phyloP scores from a whole-genome alignment of 331 rosid species.

The Malus hybrid region DNA sequence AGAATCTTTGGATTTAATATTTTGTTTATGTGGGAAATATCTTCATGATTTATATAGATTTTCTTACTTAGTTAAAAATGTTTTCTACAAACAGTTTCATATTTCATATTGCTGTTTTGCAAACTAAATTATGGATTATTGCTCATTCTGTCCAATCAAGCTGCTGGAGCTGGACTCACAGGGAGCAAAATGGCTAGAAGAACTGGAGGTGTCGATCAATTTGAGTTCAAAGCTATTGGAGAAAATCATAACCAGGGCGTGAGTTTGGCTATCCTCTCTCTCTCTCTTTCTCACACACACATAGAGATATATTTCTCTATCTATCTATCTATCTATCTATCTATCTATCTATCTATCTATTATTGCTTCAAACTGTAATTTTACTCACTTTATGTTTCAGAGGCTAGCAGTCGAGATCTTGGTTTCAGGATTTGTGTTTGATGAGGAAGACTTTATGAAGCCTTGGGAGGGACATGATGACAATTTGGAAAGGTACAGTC shows the following conservation, averaged over 20 bases:
- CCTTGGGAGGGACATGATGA: constrained; percentile 72
- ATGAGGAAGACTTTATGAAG: constrained; percentile 61
- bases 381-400: constrained; percentile 24
- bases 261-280: neutral
- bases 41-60: neutral
- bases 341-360: neutral
- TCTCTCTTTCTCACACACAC: neutral
- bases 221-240: constrained; percentile 67
- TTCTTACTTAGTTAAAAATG: neutral
- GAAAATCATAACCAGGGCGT: constrained; percentile 48
- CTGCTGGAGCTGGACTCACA: constrained; percentile 92
- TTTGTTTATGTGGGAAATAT: neutral
- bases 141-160: constrained; percentile 32
- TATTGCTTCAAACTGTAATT: neutral
- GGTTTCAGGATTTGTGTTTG: constrained; percentile 75
- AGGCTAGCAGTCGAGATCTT: constrained; percentile 74
- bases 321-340: neutral
- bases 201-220: constrained; percentile 75
- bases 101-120: neutral
- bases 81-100: neutral
- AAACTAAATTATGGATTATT: constrained; percentile 3
- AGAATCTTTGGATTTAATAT: neutral
- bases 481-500: constrained; percentile 64
- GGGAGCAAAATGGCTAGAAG: constrained; percentile 94
- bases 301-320: neutral